phyloP scores from a whole-genome alignment of 1,284 basidiomycete species.

The Irpex rosettiformis region DNA sequence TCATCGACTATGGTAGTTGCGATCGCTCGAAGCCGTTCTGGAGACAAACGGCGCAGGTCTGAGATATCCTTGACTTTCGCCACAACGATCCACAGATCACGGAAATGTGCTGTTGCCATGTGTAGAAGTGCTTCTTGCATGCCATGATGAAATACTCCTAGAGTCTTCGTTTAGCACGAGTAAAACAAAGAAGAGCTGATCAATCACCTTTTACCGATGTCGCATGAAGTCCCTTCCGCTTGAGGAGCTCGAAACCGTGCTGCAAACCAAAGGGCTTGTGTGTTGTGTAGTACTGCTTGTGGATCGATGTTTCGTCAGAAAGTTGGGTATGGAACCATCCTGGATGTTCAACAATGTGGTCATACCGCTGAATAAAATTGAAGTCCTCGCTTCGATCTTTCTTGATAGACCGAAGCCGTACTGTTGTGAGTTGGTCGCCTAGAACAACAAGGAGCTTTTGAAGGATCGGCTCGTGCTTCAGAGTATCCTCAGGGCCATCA shows the following conservation, averaged over 20 bases:
- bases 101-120: conserved; percentile 16
- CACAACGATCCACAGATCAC: conserved; percentile 8
- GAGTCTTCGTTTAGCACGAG: too few relatives aligned
- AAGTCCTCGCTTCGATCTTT: conserved; percentile 29
- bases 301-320: conserved; percentile 12
- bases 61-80: conserved; percentile 6
- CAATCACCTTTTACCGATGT: conserved; percentile 13
- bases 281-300: conserved; percentile 21
- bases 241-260: conserved; percentile 15
- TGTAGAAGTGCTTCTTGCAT: conserved; percentile 19
- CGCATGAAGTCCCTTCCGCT: conserved; percentile 16
- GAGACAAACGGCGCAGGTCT: conserved; percentile 1
- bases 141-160: conserved; percentile 13
- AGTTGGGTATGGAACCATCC: conserved; percentile 30
- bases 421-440: conserved; percentile 24
- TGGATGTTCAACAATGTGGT: conserved; percentile 25
- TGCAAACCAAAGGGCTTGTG: conserved; percentile 12
- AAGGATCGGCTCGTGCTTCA: not conserved
- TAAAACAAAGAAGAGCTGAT: too few relatives aligned
- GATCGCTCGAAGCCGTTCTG: conserved; percentile 9
- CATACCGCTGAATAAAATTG: conserved; percentile 32
- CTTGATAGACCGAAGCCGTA: conserved; percentile 16
- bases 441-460: conserved; percentile 16
- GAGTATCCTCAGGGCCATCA: conserved; percentile 2
- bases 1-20: not conserved